phyloP scores from a whole-genome alignment of 176 grass and related monocot species.

The Sorghum bicolor region DNA sequence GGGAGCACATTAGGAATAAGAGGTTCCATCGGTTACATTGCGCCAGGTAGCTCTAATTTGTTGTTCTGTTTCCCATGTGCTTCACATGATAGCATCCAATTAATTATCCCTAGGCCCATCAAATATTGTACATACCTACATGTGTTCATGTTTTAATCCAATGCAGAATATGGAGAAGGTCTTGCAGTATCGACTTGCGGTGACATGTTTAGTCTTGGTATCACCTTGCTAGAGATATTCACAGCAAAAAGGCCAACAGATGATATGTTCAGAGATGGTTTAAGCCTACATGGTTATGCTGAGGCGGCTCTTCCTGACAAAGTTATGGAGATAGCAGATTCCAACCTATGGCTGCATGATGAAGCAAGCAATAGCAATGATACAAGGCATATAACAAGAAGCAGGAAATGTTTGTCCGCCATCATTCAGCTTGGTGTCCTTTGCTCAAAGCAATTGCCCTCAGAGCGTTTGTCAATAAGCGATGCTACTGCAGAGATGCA shows the following conservation, averaged over 20 bases:
- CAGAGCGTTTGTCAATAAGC: background rate
- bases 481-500: slow-evolving; percentile 19
- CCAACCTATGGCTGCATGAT: background rate
- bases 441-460: slow-evolving; percentile 11
- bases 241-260: background rate
- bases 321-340: slow-evolving; percentile 1
- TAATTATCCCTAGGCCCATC: too few relatives aligned
- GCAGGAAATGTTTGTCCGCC: background rate
- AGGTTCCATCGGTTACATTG: slow-evolving; percentile 47
- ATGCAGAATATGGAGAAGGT: slow-evolving; percentile 17
- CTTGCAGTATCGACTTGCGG: background rate
- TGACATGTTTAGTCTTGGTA: slow-evolving; percentile 13
- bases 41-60: slow-evolving; percentile 33
- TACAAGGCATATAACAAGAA: background rate
- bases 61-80: background rate
- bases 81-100: background rate
- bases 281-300: background rate
- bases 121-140: too few relatives aligned
- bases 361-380: background rate
- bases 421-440: slow-evolving; percentile 24
- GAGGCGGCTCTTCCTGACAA: background rate
- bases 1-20: slow-evolving; percentile 27
- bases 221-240: slow-evolving; percentile 20
- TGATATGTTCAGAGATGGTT: background rate
- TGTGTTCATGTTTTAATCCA: too few relatives aligned